Evolutionary conservation across 805 yeast genomes (phyloP), one percentile per base, ranked within the genome.

Genomic region (Pachysolen tannophilus): DNA sequence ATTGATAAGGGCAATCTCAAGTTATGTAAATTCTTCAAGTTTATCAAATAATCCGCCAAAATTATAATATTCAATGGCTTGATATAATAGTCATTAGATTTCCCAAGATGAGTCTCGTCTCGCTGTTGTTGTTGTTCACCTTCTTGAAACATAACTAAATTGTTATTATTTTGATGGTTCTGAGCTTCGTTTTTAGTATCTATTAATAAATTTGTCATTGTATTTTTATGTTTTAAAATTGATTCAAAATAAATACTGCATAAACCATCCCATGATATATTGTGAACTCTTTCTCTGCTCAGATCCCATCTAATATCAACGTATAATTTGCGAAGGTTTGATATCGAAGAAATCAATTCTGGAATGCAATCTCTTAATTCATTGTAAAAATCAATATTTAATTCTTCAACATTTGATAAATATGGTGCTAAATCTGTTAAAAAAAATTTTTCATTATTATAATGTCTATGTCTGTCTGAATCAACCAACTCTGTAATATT

Each of bases 161-260:
- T n/a, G n/a, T n/a, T n/a, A n/a, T n/a, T n/a, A n/a, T n/a, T n/a
- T n/a, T n/a, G n/a, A n/a, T n/a, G n/a, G n/a, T n/a, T n/a, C n/a
- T n/a, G n/a, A n/a, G 27, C 15, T 27, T 48, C 52, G 26, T 48
- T 40, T 8, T 38, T 35, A 3, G 49, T 41, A 34, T 52, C 56
- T 8, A 50, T 36, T 13, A 52, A 28, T n/a, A 51, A 35, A 33
- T 38, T 40, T 14, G 28, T 33, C 19, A 49, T 31, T n/a, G n/a
- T n/a, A n/a, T 25, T 29, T 11, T 13, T 32, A 15, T 47, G 49
- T 13, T 33, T 28, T 13, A 36, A 28, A 8, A 45, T 26, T 2
- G 45, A 28, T 20, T 26, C 31, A 17, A 48, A 8, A 24, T 47
- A 43, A 13, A 33, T 26, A 3, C n/a, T 25, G 6, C 28, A 20